Evolutionary conservation across 163 green algal genomes (phyloP), one percentile per base, ranked within the genome.

Genomic region (Prototheca cutis): DNA sequence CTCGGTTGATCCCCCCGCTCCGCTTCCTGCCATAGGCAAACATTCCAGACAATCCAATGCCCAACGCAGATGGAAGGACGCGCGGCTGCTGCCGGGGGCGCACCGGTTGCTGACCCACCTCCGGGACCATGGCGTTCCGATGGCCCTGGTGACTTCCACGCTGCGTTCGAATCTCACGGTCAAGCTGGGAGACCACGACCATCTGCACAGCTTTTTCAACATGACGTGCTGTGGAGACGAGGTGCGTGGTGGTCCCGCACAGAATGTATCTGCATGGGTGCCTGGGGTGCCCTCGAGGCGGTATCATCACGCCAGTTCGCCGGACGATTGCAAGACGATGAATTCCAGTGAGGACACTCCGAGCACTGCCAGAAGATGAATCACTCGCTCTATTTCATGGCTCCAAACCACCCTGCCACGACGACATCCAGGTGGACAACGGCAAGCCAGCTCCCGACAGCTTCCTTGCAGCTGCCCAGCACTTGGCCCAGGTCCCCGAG

Each of bases 111-210:
- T 95, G 28, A 58, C 71, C n/a, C 82, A 95, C 72, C 68, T 96
- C 24, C 23, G 59, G 21, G 52, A 23, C 10, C 47, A 71, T 24
- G 61, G 63, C 17, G 61, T 94, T 10, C 72, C 73, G 21, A 66
- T 90, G 33, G 88, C 74, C 0, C 61, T 97, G 3, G 89, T 86
- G 31, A 95, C 89, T 40, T 80, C 59, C 67, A 93, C 86, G 13
- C 67, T 73, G 5, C 65, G 81, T 0, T 55, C 68, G 29, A 91
- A 80, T 1, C 82, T 93, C 24, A 48, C 61, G 2, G 56, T 53
- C 31, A 95, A 97, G 74, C 73, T 94, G 47, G 58, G 52, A 2
- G 48, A 47, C 10, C 73, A 84, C 56, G 33, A 33, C 1, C 65
- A 74, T n/a, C 57, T 90, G 27, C 42, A 19, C 21, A 48, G 53